Evolutionary conservation across 306 rosid species (phyloP).

Genomic region (Inga leiocalycina): DNA sequence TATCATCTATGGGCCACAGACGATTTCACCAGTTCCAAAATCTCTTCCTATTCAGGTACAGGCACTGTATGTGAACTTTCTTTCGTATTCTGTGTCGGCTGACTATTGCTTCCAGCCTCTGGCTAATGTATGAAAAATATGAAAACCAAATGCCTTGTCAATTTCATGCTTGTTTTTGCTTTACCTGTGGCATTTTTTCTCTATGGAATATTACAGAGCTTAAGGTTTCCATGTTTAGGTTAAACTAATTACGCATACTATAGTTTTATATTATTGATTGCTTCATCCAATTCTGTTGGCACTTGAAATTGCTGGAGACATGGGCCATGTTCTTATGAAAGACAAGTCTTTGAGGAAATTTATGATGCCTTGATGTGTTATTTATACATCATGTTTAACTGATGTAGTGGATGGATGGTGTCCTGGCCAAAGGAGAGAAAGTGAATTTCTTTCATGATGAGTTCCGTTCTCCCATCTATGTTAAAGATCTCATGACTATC

Average conservation of each 20-base stretch:
- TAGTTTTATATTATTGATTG: slow-evolving; percentile 14
- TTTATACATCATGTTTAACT: slow-evolving; percentile 31
- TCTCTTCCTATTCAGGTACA: slow-evolving; percentile 94
- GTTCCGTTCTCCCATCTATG: slow-evolving; percentile 88
- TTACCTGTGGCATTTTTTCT: background rate
- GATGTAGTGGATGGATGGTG: slow-evolving; percentile 85
- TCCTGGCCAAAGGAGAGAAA: slow-evolving; percentile 64
- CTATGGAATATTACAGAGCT: background rate
- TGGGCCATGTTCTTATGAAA: slow-evolving; percentile 22
- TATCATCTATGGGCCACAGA: slow-evolving; percentile 92
- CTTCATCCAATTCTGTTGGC: background rate
- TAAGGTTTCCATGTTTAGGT: slow-evolving; percentile 14
- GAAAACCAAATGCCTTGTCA: slow-evolving; percentile 7
- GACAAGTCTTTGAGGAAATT: slow-evolving; percentile 18
- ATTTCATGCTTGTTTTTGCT: background rate
- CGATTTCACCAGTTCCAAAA: slow-evolving; percentile 79
- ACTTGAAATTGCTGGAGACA: slow-evolving; percentile 1
- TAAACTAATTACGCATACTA: background rate
- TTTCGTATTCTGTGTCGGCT: slow-evolving; percentile 23
- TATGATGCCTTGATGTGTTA: slow-evolving; percentile 26
- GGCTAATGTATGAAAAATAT: slow-evolving; percentile 17
- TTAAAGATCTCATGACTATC: slow-evolving; percentile 70
- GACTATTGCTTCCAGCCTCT: slow-evolving; percentile 28
- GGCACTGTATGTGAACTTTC: background rate
- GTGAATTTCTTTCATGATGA: slow-evolving; percentile 78